Conservation (phyloP, 1,284 basidiomycete species). For the Puccinia brachypodii region DNA sequence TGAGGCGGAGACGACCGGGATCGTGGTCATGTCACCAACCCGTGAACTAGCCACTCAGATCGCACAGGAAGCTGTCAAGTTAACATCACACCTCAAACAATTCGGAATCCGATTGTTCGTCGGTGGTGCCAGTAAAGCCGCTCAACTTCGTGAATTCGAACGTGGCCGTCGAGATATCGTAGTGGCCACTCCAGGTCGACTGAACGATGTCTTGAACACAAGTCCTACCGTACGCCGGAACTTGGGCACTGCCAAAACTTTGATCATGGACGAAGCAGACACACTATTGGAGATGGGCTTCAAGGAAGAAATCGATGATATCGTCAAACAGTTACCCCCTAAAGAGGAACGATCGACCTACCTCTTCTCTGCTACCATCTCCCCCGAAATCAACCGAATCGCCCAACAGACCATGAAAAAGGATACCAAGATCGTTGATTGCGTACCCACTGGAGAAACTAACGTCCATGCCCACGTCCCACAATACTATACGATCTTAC, state of each 20-base stretch:
- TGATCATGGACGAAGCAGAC: constrained; percentile 93
- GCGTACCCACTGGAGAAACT: constrained; percentile 64
- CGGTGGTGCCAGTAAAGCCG: constrained; percentile 71
- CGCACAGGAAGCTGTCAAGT: constrained; percentile 74
- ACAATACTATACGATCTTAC: constrained; percentile 77
- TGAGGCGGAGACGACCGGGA: constrained; percentile 63
- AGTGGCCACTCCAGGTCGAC: constrained; percentile 87
- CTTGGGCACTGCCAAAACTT: constrained; percentile 62
- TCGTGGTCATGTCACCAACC: constrained; percentile 87
- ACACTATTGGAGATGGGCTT: constrained; percentile 96
- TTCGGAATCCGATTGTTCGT: constrained; percentile 75
- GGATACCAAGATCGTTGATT: constrained; percentile 67
- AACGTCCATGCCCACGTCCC: constrained; percentile 75
- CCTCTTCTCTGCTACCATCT: constrained; percentile 85
- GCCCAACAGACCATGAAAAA: constrained; percentile 64
- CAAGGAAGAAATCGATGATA: constrained; percentile 79
- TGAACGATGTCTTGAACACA: constrained; percentile 73
- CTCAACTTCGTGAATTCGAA: constrained; percentile 70
- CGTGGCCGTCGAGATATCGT: constrained; percentile 75
- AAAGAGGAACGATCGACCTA: constrained; percentile 77
- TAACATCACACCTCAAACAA: constrained; percentile 67
- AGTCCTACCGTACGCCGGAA: constrained; percentile 65
- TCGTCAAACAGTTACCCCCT: constrained; percentile 69
- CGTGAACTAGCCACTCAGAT: constrained; percentile 93
- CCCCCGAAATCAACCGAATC: constrained; percentile 60